Percentiles rank a stretch among this genome's conserved stretches.
phyloP scores from a whole-genome alignment of 73 alveolate genomes.

The Breviolum minutum region DNA sequence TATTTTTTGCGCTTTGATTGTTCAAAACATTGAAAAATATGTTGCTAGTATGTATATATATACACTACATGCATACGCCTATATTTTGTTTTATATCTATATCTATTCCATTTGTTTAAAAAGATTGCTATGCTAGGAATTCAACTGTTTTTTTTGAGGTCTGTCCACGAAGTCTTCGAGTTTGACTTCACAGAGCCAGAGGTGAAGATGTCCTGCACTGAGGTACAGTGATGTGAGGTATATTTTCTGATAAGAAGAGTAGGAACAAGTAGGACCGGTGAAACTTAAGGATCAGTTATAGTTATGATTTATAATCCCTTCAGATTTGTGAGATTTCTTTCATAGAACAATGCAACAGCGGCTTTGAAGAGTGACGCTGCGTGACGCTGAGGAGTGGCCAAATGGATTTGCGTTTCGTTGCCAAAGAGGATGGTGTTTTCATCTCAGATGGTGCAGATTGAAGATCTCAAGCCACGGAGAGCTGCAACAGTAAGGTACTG shows the following conservation, averaged over 20 bases:
- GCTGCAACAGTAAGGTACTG: conserved; percentile 29
- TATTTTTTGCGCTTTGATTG: not conserved
- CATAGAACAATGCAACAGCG: too few species aligned
- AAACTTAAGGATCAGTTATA: too few species aligned
- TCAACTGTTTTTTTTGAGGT: not conserved
- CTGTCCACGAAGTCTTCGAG: conserved; percentile 84
- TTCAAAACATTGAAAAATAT: not conserved
- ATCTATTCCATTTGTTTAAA: too few species aligned
- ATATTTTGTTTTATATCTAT: too few species aligned
- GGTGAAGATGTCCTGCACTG: conserved; percentile 63
- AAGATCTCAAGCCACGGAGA: not conserved
- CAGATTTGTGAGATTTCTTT: too few species aligned
- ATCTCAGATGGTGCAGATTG: not conserved
- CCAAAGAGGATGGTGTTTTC: conserved; percentile 60
- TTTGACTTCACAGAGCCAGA: conserved; percentile 91
- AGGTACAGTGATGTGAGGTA: not conserved
- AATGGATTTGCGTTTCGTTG: conserved; percentile 69
- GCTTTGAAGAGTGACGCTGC: not conserved
- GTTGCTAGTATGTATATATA: too few species aligned
- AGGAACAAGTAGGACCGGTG: too few species aligned
- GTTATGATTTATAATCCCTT: too few species aligned
- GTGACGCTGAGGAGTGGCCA: conserved; percentile 52
- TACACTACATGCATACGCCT: too few species aligned
- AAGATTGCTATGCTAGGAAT: too few species aligned
- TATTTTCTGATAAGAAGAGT: too few species aligned